These are phyloP conservation scores for Trametes gibbosa DNA, from an alignment of 768 basidiomycete genomes.

Conservation along the genomic window DNA sequence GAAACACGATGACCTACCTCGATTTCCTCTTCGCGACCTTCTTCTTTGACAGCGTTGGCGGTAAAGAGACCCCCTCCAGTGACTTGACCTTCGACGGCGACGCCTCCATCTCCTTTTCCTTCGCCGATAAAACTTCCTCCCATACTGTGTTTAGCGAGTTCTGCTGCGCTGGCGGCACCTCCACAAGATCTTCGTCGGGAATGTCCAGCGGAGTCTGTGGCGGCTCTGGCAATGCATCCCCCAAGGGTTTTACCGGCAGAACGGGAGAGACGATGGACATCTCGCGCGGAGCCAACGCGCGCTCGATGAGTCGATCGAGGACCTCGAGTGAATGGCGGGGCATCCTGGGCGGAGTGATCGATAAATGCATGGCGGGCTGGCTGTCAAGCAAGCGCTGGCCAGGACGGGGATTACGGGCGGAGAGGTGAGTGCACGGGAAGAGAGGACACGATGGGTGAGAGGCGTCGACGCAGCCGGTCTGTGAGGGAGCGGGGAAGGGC, in stretches of 20 bases:
- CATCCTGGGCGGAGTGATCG: slow-evolving; percentile 7
- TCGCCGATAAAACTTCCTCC: slow-evolving; percentile 61
- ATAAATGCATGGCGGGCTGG: slow-evolving; percentile 4
- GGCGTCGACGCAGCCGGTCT: background rate
- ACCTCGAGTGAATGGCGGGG: slow-evolving; percentile 18
- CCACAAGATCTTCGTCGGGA: slow-evolving; percentile 13
- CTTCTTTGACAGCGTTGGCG: slow-evolving; percentile 26
- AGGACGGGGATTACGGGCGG: background rate
- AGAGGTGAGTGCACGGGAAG: background rate
- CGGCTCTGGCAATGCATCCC: background rate
- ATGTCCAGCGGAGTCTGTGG: slow-evolving; percentile 15
- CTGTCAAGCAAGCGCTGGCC: background rate
- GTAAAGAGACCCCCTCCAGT: slow-evolving; percentile 41
- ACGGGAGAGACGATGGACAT: slow-evolving; percentile 1
- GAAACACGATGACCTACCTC: slow-evolving; percentile 42
- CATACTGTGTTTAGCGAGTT: slow-evolving; percentile 57
- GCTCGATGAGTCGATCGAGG: slow-evolving; percentile 24
- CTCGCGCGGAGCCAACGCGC: slow-evolving; percentile 20
- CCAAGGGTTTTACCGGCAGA: background rate
- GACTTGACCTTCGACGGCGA: slow-evolving; percentile 71
- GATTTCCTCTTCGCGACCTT: slow-evolving; percentile 60
- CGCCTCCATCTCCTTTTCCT: slow-evolving; percentile 64
- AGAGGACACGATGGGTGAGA: background rate
- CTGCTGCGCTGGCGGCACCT: slow-evolving; percentile 18
- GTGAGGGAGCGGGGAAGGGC: background rate